Conservation (phyloP, 2,329 filamentous ascomycete species). For the Westerdykella aurantiaca region DNA sequence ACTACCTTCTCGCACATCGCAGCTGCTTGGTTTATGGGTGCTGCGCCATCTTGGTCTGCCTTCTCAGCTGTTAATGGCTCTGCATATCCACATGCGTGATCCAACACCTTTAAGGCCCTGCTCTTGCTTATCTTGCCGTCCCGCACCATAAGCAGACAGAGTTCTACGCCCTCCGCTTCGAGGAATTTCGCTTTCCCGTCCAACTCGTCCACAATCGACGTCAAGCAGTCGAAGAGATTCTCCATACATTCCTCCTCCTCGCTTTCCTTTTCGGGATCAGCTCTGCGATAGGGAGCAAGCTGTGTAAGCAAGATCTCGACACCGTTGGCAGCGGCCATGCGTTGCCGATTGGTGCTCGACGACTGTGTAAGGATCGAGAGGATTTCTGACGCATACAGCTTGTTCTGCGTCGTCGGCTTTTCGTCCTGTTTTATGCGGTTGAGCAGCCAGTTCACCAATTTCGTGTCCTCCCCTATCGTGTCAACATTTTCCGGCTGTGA, state of each 20-base stretch:
- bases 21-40: conserved; percentile 36
- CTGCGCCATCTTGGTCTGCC: conserved; percentile 11
- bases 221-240: conserved; percentile 83
- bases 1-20: conserved; percentile 71
- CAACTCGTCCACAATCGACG: conserved; percentile 70
- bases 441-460: conserved; percentile 71
- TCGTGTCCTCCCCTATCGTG: conserved; percentile 62
- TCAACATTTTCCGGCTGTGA: conserved; percentile 64
- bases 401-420: conserved; percentile 72
- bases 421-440: conserved; percentile 66
- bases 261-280: conserved; percentile 76
- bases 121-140: conserved; percentile 79
- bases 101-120: conserved; percentile 72
- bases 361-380: conserved; percentile 82
- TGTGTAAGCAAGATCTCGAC: conserved; percentile 77
- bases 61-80: conserved; percentile 12
- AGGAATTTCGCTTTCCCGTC: conserved; percentile 75
- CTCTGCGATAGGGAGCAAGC: conserved; percentile 75
- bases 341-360: conserved; percentile 58
- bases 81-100: conserved; percentile 66
- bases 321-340: conserved; percentile 61
- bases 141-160: conserved; percentile 85
- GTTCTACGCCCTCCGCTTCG: conserved; percentile 85
- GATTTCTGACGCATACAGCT: conserved; percentile 89
- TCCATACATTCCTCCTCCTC: conserved; percentile 94